Base-by-base conservation (phyloP, 805 yeast species). In the Candida ulmi region DNA sequence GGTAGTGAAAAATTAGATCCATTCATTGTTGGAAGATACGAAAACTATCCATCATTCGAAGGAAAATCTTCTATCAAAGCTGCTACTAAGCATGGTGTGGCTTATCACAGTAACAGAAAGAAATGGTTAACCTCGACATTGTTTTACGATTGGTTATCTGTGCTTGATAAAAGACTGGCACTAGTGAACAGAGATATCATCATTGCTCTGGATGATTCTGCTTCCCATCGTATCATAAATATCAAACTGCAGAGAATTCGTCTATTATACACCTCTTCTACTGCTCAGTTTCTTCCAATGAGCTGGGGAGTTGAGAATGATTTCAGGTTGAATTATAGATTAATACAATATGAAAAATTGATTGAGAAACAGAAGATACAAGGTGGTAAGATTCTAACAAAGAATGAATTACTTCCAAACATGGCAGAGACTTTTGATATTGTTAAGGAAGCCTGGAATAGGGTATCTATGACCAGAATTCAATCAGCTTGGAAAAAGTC, bases 1-100 rank as follows among this genome's bases (percentile, higher is more conserved):
- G 86, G 85, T 2, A 65, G 77, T 4, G 85, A 80, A 43, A 78
- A 78, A 50, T 53, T 78, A 23, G 70, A 75, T 26, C 86, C 86
- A 0, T 50, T 80, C 28, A 69, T 80, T 7, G 77, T 80, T 6
- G 84, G 84, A 0, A 71, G 74, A 36, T 72, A 73, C 44, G 81
- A 77, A 40, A 62, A 66, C 41, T 69, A 68, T 42, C 59, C 58
- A 29, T 63, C 69, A 30, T 68, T 69, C 41, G 63, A 66, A 36
- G 63, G 64, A 12, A 53, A 50, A 23, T 51, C 68, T 5, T 61
- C 69, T 5, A 58, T 60, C 17, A 77, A 75, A 47, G 60, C 78
- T 37, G 69, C 78, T 0, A 70, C 69, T 29, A 68, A 65, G 30
- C 75, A 75, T 51, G 72, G 72, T 11, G 63, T 80, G 8, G 63